These are phyloP conservation scores for Jackrogersella minutella DNA, from an alignment of 495 filamentous ascomycete species.

Conservation along the genomic window DNA sequence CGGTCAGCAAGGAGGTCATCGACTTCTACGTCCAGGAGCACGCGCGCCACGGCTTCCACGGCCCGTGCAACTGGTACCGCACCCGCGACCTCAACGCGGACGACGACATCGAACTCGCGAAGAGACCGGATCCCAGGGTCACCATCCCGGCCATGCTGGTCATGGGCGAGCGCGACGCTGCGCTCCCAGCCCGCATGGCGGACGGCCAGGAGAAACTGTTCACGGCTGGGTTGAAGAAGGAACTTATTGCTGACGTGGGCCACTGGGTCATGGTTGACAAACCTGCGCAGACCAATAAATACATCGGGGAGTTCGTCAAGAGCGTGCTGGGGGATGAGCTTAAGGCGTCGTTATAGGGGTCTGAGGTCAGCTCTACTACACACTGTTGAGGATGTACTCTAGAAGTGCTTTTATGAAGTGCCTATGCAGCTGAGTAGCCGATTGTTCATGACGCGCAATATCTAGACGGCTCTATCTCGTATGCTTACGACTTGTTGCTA, in stretches of 20 bases:
- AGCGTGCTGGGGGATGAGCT: conserved; percentile 38
- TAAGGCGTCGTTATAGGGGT: conserved; percentile 37
- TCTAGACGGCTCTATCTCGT: neutral
- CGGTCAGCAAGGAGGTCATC: conserved; percentile 73
- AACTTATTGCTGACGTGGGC: conserved; percentile 59
- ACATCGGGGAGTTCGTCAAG: conserved; percentile 52
- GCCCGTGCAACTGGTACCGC: conserved; percentile 88
- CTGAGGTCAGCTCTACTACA: neutral
- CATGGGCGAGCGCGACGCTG: conserved; percentile 70
- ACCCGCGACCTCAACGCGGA: conserved; percentile 73
- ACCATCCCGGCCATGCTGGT: conserved; percentile 78
- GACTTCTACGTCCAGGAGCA: conserved; percentile 80
- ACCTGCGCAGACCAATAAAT: conserved; percentile 59
- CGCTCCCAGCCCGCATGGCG: conserved; percentile 71
- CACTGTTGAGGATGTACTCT: neutral
- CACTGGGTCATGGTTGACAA: conserved; percentile 79
- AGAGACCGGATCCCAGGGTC: conserved; percentile 55
- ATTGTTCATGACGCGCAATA: neutral
- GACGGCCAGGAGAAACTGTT: conserved; percentile 72
- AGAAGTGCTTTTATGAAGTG: neutral
- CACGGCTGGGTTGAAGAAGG: conserved; percentile 63
- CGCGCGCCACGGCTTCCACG: conserved; percentile 73
- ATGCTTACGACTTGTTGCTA: neutral
- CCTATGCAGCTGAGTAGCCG: neutral
- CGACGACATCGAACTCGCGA: conserved; percentile 67